Base-by-base conservation (phyloP, 2,329 filamentous ascomycete genomes). In the Mycosphaerella sp. region DNA sequence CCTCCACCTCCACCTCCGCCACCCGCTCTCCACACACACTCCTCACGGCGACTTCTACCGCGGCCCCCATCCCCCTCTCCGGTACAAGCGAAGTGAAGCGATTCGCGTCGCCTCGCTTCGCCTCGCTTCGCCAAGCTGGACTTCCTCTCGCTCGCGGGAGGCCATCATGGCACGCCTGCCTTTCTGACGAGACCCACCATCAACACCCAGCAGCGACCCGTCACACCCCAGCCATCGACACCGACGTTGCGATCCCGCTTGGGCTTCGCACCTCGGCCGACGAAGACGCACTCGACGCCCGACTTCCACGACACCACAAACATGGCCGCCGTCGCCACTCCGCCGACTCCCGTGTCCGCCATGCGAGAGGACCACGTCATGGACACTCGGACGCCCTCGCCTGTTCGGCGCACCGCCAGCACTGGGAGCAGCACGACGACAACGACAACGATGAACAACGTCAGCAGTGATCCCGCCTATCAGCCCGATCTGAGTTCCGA, bases 401-500 rank as follows among this genome's bases (percentile, higher is more conserved):
- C 66, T 38, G 57, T 57, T 9, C 55, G 60, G 44, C 59, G 57
- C 34, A 48, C 39, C 9, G 34, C 41, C 11, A 52, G 54, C 12
- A 44, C 45, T 57, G 73, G 80, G 67, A 69, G 34, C 34, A 69
- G 26, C 26, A 29, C 26, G 26, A 29, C 26, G 6, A 7, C 72
- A 58, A 74, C 26, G 26, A 29, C 26, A 29, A 7, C 72, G 59
- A 74, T 76, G 59, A 38, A 43, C 40, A 39, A 41, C 47, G 31
- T 21, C 41, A 34, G 14, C 6, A 48, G 44, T 31, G 52, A 57
- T 38, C 39, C 51, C 10, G 70, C 69, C 6, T 65, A 65, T 59
- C 79, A 83, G 62, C 80, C 80, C 17, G 82, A 85, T 63, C 67
- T 85, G 42, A 84, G 80, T 67, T 78, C 78, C 61, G 93, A 97